Evolutionary conservation across 768 basidiomycete species (phyloP).

Genomic region (Pulveroboletus sp.): DNA sequence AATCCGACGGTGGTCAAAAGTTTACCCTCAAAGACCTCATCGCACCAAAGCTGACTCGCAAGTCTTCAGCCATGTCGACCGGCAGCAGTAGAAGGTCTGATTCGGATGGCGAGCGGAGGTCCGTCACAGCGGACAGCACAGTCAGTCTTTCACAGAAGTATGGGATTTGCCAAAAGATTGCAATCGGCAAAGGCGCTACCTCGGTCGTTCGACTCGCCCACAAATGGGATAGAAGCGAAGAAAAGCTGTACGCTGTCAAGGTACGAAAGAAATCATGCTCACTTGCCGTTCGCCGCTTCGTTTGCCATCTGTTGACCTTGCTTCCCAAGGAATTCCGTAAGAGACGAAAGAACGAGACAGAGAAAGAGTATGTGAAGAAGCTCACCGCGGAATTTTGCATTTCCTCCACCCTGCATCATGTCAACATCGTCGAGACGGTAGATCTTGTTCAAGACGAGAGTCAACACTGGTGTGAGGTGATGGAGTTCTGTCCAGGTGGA

Average conservation of each 20-base stretch:
- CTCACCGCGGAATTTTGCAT: constrained; percentile 99
- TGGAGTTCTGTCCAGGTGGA: constrained; percentile 99
- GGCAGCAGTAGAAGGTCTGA: constrained; percentile 62
- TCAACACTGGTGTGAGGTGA: constrained; percentile 98
- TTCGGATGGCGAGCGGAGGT: constrained; percentile 49
- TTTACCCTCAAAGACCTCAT: constrained; percentile 85
- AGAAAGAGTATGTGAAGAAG: constrained; percentile 99
- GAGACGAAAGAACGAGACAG: constrained; percentile 94
- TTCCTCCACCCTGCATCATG: constrained; percentile 89
- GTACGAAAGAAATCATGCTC: constrained; percentile 38
- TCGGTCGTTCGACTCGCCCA: constrained; percentile 94
- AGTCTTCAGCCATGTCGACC: constrained; percentile 65
- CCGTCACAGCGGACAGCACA: constrained; percentile 47
- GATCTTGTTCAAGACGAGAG: constrained; percentile 98
- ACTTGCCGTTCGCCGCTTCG: not conserved
- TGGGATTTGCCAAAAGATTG: constrained; percentile 93
- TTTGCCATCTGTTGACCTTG: not conserved
- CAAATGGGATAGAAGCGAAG: constrained; percentile 96
- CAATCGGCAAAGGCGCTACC: constrained; percentile 98
- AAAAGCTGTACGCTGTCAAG: constrained; percentile 98
- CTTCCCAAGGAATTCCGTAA: constrained; percentile 87
- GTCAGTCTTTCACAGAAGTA: constrained; percentile 80
- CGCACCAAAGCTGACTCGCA: constrained; percentile 72
- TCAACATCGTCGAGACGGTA: constrained; percentile 96
- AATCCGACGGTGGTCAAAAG: constrained; percentile 60